A percentile compares a stretch with the other conserved stretches of the same genome.
Evolutionary conservation across 768 basidiomycete species (phyloP).

Genomic region (Dictyophora rubrovolvata): DNA sequence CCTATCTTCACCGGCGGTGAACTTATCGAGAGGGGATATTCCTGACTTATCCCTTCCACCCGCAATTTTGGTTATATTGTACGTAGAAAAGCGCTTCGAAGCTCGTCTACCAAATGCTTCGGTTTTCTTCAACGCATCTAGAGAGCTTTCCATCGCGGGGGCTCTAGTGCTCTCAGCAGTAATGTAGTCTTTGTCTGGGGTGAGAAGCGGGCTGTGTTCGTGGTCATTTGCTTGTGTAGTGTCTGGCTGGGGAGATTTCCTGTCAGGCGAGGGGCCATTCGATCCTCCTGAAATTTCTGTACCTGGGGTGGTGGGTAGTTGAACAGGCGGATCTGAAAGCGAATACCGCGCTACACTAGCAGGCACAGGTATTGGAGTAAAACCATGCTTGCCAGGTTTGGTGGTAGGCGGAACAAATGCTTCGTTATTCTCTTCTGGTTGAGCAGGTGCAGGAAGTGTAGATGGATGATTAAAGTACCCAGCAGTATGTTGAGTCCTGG

Average conservation of each 20-base stretch:
- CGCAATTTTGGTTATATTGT: constrained; percentile 91
- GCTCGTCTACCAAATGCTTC: constrained; percentile 85
- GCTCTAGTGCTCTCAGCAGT: constrained; percentile 27
- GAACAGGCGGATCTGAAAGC: constrained; percentile 60
- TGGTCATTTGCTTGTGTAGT: not conserved
- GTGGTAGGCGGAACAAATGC: not conserved
- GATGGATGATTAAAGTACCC: not conserved
- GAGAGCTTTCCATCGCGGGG: constrained; percentile 65
- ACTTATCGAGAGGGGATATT: constrained; percentile 26
- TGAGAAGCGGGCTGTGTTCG: not conserved
- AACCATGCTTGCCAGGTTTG: not conserved
- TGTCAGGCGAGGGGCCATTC: not conserved
- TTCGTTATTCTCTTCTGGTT: not conserved
- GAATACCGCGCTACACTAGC: constrained; percentile 70
- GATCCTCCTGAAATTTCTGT: constrained; percentile 21
- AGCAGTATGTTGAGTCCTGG: not conserved
- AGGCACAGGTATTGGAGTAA: constrained; percentile 36
- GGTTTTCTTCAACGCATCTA: constrained; percentile 80
- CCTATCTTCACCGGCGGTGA: constrained; percentile 22
- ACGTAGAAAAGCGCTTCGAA: constrained; percentile 91
- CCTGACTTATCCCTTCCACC: constrained; percentile 38
- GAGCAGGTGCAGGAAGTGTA: not conserved
- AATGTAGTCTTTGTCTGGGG: constrained; percentile 22
- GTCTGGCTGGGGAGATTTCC: not conserved
- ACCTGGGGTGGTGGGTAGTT: constrained; percentile 17